Percentiles rank a stretch among this genome's conserved stretches.
These are phyloP conservation scores for Chlorella variabilis DNA, from an alignment of 163 green algal genomes.

Conservation along the genomic window DNA sequence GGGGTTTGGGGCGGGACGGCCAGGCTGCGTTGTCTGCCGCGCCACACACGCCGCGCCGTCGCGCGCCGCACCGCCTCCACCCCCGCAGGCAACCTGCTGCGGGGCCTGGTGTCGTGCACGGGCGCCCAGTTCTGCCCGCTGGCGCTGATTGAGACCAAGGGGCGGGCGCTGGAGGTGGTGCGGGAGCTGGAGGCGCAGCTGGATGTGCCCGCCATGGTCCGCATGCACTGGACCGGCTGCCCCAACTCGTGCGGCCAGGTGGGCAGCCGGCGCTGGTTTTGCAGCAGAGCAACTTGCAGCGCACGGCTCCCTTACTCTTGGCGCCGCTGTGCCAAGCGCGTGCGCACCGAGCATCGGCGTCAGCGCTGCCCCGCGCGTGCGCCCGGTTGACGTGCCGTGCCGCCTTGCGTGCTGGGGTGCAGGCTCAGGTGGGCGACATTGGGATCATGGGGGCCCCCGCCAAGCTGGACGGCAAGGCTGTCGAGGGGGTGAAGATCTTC, in stretches of 20 bases:
- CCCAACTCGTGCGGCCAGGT: slow-evolving; percentile 92
- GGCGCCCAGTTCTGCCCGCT: slow-evolving; percentile 98
- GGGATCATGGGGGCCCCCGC: slow-evolving; percentile 89
- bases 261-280: too few species aligned
- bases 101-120: slow-evolving; percentile 93
- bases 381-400: too few species aligned
- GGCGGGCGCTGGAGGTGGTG: slow-evolving; percentile 75
- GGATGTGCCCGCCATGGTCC: slow-evolving; percentile 75
- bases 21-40: too few species aligned
- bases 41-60: too few species aligned
- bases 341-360: too few species aligned
- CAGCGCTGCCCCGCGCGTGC: too few species aligned
- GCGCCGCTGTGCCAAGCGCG: too few species aligned
- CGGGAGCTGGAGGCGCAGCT: slow-evolving; percentile 88
- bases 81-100: slow-evolving; percentile 73
- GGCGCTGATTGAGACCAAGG: slow-evolving; percentile 97
- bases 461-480: slow-evolving; percentile 87
- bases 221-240: slow-evolving; percentile 95
- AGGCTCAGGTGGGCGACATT: slow-evolving; percentile 89
- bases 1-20: too few species aligned
- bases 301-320: too few species aligned
- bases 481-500: slow-evolving; percentile 90
- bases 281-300: too few species aligned
- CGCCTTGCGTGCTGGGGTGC: too few species aligned
- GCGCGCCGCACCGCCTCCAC: too few species aligned